Evolutionary conservation across 345 rosid genomes (phyloP).

Genomic region (Alliaria petiolata): DNA sequence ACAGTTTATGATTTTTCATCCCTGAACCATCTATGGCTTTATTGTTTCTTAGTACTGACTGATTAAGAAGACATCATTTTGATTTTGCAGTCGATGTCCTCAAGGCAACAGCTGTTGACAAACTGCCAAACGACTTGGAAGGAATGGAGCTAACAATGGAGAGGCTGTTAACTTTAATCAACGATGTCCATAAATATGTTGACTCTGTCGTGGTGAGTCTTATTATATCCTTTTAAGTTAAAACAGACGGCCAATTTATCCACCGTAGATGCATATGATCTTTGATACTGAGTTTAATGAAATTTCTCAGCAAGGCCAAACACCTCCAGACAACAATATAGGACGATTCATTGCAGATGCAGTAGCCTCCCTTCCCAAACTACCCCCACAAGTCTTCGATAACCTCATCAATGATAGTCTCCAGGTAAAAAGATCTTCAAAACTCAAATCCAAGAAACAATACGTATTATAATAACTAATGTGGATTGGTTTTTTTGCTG

Average conservation of each 20-base stretch:
- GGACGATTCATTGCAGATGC: conserved; percentile 73
- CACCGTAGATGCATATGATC: background rate
- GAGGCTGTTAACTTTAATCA: conserved; percentile 58
- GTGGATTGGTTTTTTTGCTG: background rate
- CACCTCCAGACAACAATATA: conserved; percentile 60
- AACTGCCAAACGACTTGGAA: conserved; percentile 92
- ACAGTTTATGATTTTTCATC: background rate
- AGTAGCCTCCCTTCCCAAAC: conserved; percentile 68
- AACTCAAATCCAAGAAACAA: background rate
- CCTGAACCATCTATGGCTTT: background rate
- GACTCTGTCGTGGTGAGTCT: conserved; percentile 84
- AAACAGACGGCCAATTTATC: background rate
- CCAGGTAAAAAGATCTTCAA: conserved; percentile 51
- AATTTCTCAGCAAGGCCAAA: conserved; percentile 63
- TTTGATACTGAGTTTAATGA: background rate
- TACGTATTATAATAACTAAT: background rate
- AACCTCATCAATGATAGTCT: conserved; percentile 80
- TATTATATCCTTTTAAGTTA: background rate
- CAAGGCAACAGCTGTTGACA: conserved; percentile 66
- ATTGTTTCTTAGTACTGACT: background rate
- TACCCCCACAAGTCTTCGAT: conserved; percentile 71
- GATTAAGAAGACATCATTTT: background rate
- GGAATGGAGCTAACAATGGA: conserved; percentile 94
- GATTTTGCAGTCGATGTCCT: conserved; percentile 55
- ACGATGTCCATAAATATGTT: conserved; percentile 73